A percentile compares a stretch with the other conserved stretches of the same genome.
phyloP scores from a whole-genome alignment of 176 grass and related monocot species.

The Triticum turgidum region DNA sequence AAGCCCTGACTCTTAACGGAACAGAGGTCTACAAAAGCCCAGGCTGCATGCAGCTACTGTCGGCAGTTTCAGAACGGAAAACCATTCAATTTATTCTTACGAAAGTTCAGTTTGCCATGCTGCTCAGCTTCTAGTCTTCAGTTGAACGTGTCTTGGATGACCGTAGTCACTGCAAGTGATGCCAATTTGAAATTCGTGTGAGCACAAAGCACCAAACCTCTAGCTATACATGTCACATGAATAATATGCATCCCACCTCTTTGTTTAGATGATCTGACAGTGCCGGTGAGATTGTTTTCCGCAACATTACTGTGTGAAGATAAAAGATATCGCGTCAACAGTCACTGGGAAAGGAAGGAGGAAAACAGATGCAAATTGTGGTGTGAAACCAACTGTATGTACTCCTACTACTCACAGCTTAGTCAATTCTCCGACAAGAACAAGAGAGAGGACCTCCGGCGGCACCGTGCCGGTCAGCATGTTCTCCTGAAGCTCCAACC shows the following conservation, averaged over 20 bases:
- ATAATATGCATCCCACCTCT: conserved; percentile 31
- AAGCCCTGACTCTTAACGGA: not conserved
- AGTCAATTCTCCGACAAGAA: conserved; percentile 7
- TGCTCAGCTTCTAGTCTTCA: not conserved
- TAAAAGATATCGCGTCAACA: not conserved
- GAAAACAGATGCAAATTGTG: not conserved
- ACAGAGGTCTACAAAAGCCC: not conserved
- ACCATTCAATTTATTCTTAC: not conserved
- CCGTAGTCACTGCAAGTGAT: conserved; percentile 2
- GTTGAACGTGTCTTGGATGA: conserved; percentile 27
- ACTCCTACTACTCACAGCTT: conserved; percentile 36
- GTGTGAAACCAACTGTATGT: not conserved
- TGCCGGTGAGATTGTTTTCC: conserved; percentile 25
- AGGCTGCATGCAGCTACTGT: not conserved
- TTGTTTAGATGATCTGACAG: conserved; percentile 9
- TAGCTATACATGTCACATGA: not conserved
- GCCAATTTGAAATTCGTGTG: not conserved
- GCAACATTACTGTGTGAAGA: conserved; percentile 36
- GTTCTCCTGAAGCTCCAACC: conserved; percentile 30
- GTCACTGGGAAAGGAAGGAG: not conserved
- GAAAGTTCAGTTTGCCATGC: too few relatives aligned
- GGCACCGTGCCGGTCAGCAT: conserved; percentile 23
- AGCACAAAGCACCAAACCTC: not conserved
- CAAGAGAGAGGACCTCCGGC: conserved; percentile 30
- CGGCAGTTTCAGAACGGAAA: not conserved